Evolutionary conservation across 805 yeast species (phyloP).

Genomic region (Wilhelminamyces savonicus): DNA sequence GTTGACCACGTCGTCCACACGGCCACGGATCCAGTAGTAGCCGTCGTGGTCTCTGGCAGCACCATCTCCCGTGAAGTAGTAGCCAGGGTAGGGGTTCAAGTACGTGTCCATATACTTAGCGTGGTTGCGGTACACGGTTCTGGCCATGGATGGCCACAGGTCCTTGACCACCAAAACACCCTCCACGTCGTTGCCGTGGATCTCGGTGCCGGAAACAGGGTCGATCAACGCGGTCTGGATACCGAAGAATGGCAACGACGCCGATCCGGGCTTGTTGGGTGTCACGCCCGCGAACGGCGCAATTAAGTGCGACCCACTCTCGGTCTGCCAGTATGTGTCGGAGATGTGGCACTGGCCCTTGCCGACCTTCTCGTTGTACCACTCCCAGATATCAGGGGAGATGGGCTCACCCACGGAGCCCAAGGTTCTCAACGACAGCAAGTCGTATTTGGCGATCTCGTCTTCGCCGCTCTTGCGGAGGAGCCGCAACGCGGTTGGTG

Average conservation of each 20-base stretch:
- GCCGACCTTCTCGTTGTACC: conserved; percentile 73
- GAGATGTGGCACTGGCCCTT: conserved; percentile 63
- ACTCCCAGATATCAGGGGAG: conserved; percentile 82
- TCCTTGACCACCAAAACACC: conserved; percentile 71
- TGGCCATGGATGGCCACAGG: conserved; percentile 83
- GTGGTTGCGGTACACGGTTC: conserved; percentile 77
- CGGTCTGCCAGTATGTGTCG: conserved; percentile 90
- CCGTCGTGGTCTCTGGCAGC: conserved; percentile 84
- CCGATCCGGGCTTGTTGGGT: conserved; percentile 82
- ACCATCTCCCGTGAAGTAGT: conserved; percentile 85
- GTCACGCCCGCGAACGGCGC: conserved; percentile 71
- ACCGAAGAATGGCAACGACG: conserved; percentile 81
- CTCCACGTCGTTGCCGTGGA: conserved; percentile 64
- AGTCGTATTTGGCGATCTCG: conserved; percentile 54
- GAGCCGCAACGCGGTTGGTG: conserved; percentile 77
- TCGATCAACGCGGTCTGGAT: conserved; percentile 68
- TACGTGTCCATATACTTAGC: conserved; percentile 74
- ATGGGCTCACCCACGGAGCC: conserved; percentile 88
- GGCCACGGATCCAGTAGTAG: conserved; percentile 77
- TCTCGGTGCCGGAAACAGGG: conserved; percentile 67
- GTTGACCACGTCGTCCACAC: conserved; percentile 86
- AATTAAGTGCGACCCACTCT: conserved; percentile 74
- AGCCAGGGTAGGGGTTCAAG: conserved; percentile 73
- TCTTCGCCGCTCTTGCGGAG: conserved; percentile 69
- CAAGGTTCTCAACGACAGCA: conserved; percentile 58